Percentiles rank a stretch among this genome's conserved stretches.
These are phyloP conservation scores for Colletotrichum orbiculare DNA, from an alignment of 2,329 filamentous ascomycete genomes.

Conservation along the genomic window DNA sequence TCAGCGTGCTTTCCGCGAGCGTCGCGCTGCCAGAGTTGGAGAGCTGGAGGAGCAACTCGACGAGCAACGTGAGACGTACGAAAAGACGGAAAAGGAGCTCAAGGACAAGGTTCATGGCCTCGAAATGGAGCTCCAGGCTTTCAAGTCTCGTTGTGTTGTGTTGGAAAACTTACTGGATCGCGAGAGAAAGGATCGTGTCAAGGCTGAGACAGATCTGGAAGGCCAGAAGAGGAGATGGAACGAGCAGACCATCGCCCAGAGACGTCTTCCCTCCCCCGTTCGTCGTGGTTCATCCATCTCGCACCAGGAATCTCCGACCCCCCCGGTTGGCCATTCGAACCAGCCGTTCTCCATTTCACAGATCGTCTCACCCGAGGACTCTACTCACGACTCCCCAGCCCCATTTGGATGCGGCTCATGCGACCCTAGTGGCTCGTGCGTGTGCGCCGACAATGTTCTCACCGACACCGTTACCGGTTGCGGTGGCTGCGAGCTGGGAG, in stretches of 20 bases:
- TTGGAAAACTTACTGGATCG: constrained; percentile 73
- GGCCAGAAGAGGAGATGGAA: constrained; percentile 39
- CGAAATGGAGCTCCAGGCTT: constrained; percentile 74
- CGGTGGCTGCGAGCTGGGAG: constrained; percentile 71
- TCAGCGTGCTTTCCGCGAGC: constrained; percentile 89
- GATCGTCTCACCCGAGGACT: constrained; percentile 66
- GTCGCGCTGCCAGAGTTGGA: constrained; percentile 84
- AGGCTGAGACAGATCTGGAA: constrained; percentile 54
- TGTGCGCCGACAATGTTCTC: constrained; percentile 69
- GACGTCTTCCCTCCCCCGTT: constrained; percentile 40
- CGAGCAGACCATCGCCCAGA: constrained; percentile 31
- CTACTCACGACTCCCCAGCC: constrained; percentile 45
- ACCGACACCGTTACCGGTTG: constrained; percentile 68
- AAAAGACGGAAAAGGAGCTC: constrained; percentile 67
- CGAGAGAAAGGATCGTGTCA: constrained; percentile 62
- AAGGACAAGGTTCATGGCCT: constrained; percentile 68
- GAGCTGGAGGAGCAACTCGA: constrained; percentile 77
- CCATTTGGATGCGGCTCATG: constrained; percentile 67
- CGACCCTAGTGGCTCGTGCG: constrained; percentile 62
- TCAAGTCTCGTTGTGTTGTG: constrained; percentile 69
- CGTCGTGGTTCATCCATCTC: constrained; percentile 25
- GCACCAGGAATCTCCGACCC: constrained; percentile 40
- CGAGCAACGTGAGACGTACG: constrained; percentile 66
- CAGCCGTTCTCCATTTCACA: constrained; percentile 67
- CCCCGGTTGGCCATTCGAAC: constrained; percentile 47